Percentiles rank a stretch among this genome's conserved stretches.
These are phyloP conservation scores for Pichia californica DNA, from an alignment of 805 yeast species.

Conservation along the genomic window DNA sequence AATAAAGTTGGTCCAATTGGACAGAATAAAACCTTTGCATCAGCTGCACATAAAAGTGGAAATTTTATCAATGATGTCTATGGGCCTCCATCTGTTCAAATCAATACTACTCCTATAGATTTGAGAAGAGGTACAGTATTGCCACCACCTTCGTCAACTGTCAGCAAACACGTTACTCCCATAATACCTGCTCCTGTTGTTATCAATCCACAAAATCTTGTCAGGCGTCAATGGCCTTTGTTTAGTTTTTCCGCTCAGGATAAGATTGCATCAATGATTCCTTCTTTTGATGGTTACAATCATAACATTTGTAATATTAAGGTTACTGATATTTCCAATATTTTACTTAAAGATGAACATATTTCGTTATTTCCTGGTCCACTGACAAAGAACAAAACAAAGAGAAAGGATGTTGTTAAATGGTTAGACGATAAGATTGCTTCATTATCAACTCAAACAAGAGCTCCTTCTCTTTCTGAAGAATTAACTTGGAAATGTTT, in stretches of 20 bases:
- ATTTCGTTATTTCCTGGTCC: slow-evolving; percentile 63
- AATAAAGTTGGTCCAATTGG: background rate
- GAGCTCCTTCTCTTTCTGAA: slow-evolving; percentile 11
- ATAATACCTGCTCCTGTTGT: slow-evolving; percentile 32
- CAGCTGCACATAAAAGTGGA: background rate
- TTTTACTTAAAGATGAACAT: slow-evolving; percentile 42
- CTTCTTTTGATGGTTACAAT: slow-evolving; percentile 34
- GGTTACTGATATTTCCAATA: slow-evolving; percentile 29
- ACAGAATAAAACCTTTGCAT: background rate
- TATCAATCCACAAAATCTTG: slow-evolving; percentile 48
- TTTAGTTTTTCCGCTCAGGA: slow-evolving; percentile 57
- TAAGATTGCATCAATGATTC: slow-evolving; percentile 39
- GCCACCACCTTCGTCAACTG: slow-evolving; percentile 12
- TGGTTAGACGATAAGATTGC: slow-evolving; percentile 46
- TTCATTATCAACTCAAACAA: slow-evolving; percentile 7
- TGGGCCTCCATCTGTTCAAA: slow-evolving; percentile 13
- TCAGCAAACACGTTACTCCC: slow-evolving; percentile 7
- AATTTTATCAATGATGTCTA: slow-evolving; percentile 16
- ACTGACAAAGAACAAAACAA: slow-evolving; percentile 46
- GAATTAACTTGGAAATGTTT: slow-evolving; percentile 26
- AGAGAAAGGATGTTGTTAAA: slow-evolving; percentile 60
- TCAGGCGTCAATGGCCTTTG: slow-evolving; percentile 65
- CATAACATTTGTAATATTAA: slow-evolving; percentile 30
- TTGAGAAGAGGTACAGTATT: slow-evolving; percentile 5
- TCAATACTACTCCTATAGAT: slow-evolving; percentile 10